phyloP scores from a whole-genome alignment of 1,139 yeast genomes.

The Blastobotrys indianensis region DNA sequence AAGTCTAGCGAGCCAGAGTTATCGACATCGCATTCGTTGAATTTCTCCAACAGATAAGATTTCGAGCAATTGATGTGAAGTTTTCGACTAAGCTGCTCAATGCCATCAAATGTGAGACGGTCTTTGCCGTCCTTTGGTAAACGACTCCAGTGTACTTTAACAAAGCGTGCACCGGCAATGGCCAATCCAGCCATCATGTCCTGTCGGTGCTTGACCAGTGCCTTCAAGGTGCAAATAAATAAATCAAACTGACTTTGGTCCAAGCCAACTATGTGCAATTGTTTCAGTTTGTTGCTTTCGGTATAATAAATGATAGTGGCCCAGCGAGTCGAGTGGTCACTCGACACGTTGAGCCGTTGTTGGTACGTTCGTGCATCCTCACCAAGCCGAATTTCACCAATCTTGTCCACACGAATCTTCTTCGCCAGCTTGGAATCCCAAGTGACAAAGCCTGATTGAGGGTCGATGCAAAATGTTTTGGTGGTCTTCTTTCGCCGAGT shows the following conservation, averaged over 20 bases:
- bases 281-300: slow-evolving; percentile 48
- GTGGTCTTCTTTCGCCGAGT: slow-evolving; percentile 65
- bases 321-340: slow-evolving; percentile 67
- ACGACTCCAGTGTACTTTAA: slow-evolving; percentile 49
- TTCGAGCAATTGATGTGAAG: slow-evolving; percentile 62
- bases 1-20: slow-evolving; percentile 50
- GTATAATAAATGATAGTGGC: slow-evolving; percentile 63
- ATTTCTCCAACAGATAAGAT: slow-evolving; percentile 37
- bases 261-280: slow-evolving; percentile 70
- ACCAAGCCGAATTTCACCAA: slow-evolving; percentile 61
- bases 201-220: slow-evolving; percentile 44
- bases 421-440: slow-evolving; percentile 49
- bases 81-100: slow-evolving; percentile 56
- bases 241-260: slow-evolving; percentile 54
- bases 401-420: slow-evolving; percentile 60
- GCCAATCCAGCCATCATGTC: slow-evolving; percentile 50
- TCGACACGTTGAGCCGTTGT: slow-evolving; percentile 71
- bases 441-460: slow-evolving; percentile 40
- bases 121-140: slow-evolving; percentile 35
- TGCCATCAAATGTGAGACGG: slow-evolving; percentile 59
- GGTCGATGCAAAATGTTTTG: slow-evolving; percentile 43
- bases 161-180: slow-evolving; percentile 49
- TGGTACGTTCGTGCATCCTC: slow-evolving; percentile 74
- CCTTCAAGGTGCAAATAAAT: slow-evolving; percentile 44
- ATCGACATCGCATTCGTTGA: slow-evolving; percentile 45